phyloP scores from a whole-genome alignment of 164 flowering plant genomes.

The Vitis labrusca region DNA sequence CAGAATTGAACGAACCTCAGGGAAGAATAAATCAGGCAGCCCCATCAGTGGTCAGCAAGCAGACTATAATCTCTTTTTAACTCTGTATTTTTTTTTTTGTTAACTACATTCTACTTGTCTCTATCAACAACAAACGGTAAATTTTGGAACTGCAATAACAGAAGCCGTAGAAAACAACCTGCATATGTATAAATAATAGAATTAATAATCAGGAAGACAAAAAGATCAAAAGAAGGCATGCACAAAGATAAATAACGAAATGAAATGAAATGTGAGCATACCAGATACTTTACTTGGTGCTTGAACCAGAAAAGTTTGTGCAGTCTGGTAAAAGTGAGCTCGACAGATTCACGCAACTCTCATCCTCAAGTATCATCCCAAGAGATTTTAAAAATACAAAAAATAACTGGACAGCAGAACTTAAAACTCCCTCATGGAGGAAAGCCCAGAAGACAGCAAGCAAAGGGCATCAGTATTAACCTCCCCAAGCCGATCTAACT shows the following conservation, averaged over 20 bases:
- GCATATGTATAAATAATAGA: neutral
- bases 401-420: neutral
- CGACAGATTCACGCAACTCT: neutral
- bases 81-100: neutral
- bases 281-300: conserved; percentile 1
- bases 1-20: neutral
- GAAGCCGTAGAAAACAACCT: conserved; percentile 4
- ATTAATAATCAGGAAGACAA: neutral
- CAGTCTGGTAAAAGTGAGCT: neutral
- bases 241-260: neutral
- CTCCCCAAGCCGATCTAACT: neutral
- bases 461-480: neutral
- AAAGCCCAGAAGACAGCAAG: neutral
- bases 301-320: neutral
- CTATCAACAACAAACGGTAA: conserved; percentile 1
- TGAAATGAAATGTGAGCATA: neutral
- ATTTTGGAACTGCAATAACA: neutral
- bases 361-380: conserved; percentile 12
- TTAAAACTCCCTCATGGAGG: neutral
- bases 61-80: neutral
- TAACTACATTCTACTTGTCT: conserved; percentile 7
- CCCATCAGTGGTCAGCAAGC: neutral
- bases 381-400: neutral
- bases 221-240: neutral
- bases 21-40: neutral